Percentiles rank a stretch among this genome's conserved stretches.
Conservation (phyloP, 2,329 filamentous ascomycete genomes). For the Fusarium burgessii region DNA sequence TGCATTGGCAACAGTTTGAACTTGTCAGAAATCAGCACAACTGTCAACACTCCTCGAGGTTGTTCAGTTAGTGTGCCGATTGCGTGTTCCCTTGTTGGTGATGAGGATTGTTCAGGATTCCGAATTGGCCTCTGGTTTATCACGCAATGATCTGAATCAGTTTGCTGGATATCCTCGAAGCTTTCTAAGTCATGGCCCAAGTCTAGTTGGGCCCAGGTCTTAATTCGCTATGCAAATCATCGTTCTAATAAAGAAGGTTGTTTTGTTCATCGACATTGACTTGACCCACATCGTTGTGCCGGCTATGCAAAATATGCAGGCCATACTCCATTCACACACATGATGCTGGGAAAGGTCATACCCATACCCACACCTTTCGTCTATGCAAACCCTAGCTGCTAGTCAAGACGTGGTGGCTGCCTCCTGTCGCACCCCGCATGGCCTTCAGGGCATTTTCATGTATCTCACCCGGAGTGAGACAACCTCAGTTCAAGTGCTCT, state of each 20-base stretch:
- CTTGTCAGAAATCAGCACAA: neutral
- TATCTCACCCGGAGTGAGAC: constrained; percentile 44
- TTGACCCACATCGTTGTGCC: constrained; percentile 36
- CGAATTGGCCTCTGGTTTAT: neutral
- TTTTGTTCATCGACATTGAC: constrained; percentile 27
- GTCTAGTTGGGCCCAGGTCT: neutral
- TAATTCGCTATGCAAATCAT: constrained; percentile 34
- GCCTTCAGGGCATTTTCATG: constrained; percentile 39
- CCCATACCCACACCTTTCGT: constrained; percentile 29
- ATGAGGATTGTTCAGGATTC: neutral
- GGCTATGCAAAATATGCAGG: constrained; percentile 33
- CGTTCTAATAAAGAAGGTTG: constrained; percentile 21
- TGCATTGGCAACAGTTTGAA: constrained; percentile 25
- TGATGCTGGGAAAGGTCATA: constrained; percentile 27
- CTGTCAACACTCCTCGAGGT: neutral
- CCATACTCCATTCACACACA: constrained; percentile 20
- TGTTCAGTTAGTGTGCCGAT: neutral
- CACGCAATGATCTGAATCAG: neutral
- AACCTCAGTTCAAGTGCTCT: constrained; percentile 30
- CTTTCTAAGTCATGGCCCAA: neutral
- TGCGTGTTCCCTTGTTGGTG: neutral
- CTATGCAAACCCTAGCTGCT: constrained; percentile 43
- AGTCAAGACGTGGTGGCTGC: constrained; percentile 28
- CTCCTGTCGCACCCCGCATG: constrained; percentile 39
- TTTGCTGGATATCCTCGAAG: neutral